These are phyloP conservation scores for Baudoinia panamericana DNA, from an alignment of 495 filamentous ascomycete genomes.

Conservation along the genomic window DNA sequence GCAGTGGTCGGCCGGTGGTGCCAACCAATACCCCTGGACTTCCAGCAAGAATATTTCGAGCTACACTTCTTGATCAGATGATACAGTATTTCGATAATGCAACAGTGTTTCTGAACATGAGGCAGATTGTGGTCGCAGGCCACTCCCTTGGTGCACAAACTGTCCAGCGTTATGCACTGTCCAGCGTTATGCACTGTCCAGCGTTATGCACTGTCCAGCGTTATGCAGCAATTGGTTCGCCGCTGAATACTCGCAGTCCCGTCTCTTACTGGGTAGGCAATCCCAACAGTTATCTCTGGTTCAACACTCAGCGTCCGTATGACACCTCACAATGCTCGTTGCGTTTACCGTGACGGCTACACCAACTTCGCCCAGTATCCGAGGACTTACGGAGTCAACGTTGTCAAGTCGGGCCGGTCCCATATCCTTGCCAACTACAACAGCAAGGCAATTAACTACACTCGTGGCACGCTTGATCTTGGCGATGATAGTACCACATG, in stretches of 20 bases:
- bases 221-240: conserved; percentile 17
- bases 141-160: conserved; percentile 19
- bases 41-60: conserved; percentile 10
- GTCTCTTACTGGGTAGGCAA: conserved; percentile 20
- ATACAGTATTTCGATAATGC: conserved; percentile 20
- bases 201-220: conserved; percentile 17
- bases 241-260: conserved; percentile 6
- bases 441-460: conserved; percentile 14
- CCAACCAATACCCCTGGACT: conserved; percentile 17
- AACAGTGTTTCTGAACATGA: conserved; percentile 17
- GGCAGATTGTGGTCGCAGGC: conserved; percentile 20
- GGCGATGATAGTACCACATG: conserved; percentile 17
- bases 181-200: conserved; percentile 17
- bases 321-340: conserved; percentile 10
- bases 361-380: conserved; percentile 15
- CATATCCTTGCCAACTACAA: conserved; percentile 16
- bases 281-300: conserved; percentile 18
- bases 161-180: conserved; percentile 17
- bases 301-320: conserved; percentile 12
- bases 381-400: conserved; percentile 15
- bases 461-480: conserved; percentile 11
- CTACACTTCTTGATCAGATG: conserved; percentile 17
- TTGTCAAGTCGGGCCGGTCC: conserved; percentile 12
- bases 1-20: conserved; percentile 18
- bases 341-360: conserved; percentile 17